phyloP scores from a whole-genome alignment of 1,139 yeast species.

The Yamadazyma siamensis region DNA sequence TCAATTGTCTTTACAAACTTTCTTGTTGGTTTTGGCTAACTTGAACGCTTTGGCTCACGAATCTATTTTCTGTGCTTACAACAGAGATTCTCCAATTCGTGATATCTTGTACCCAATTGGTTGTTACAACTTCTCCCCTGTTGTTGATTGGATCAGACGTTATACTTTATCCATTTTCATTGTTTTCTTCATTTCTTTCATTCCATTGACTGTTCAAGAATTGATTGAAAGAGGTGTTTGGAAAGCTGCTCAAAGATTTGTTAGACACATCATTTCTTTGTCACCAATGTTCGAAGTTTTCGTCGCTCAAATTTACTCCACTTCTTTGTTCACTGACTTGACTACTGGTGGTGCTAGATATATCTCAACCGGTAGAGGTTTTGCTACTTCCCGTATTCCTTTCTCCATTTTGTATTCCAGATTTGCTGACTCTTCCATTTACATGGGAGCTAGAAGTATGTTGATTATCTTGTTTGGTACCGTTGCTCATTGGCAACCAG shows the following conservation, averaged over 20 bases:
- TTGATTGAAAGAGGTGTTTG: conserved; percentile 96
- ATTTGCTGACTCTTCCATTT: conserved; percentile 95
- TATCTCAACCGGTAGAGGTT: conserved; percentile 98
- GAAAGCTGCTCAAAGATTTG: conserved; percentile 90
- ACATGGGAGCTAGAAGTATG: conserved; percentile 91
- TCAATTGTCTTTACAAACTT: conserved; percentile 89
- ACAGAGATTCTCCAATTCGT: conserved; percentile 80
- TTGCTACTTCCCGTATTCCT: conserved; percentile 97
- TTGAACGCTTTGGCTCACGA: conserved; percentile 90
- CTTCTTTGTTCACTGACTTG: conserved; percentile 85
- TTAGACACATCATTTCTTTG: conserved; percentile 82
- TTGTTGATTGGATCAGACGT: conserved; percentile 95
- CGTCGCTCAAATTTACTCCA: conserved; percentile 95
- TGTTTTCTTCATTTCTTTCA: conserved; percentile 95
- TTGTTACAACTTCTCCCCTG: conserved; percentile 89
- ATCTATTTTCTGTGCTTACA: conserved; percentile 78
- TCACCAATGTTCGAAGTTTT: conserved; percentile 98
- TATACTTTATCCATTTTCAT: conserved; percentile 96
- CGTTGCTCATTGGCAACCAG: conserved; percentile 95
- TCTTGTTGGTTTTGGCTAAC: conserved; percentile 88
- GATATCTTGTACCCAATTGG: conserved; percentile 86
- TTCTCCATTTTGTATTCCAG: conserved; percentile 93
- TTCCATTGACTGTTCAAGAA: conserved; percentile 95
- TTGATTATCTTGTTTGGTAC: conserved; percentile 89
- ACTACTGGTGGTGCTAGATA: conserved; percentile 99